Base-by-base conservation (phyloP, 495 filamentous ascomycete species). In the Lepraria neglecta region DNA sequence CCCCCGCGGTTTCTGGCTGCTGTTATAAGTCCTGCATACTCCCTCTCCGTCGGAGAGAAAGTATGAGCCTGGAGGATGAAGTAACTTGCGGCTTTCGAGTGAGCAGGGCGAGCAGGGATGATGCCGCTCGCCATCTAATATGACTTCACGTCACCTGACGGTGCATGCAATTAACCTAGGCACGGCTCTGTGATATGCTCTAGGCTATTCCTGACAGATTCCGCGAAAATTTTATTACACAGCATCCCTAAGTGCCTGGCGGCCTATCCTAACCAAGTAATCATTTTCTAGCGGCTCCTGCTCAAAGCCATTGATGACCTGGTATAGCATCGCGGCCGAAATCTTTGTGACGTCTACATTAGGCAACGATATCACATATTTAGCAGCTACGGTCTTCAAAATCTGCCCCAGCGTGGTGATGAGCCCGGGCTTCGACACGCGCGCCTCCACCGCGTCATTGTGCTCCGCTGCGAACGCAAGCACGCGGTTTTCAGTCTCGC, bases 271-370 rank as follows among this genome's bases (percentile, higher is more conserved):
- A 12, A 71, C 67, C 62, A 84, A 60, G 54, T 82, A 78, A 15
- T 67, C 67, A 68, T 76, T 78, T n/a, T 48, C 55, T 35, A 82
- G 61, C 28, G 76, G 73, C 17, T 82, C 75, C 64, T 76, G 77
- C 56, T 75, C 73, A 53, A 78, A 71, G 15, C 81, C 79, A 44
- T 77, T 61, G 1, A 78, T 38, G 27, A 70, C 71, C 60, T 78
- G 74, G 14, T 77, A 61, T 6, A 84, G 31, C 63, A 81, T 63
- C 7, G 78, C 70, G 10, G 77, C 77, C 2, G 76, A 69, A 15
- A 82, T 59, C 52, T 79, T 72, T 19, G 51, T 44, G 3, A 76
- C 61, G 6, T 68, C 35, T 6, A 82, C 60, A 10, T 68, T 74
- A 1, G 74, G 73, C 38, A 77, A 48, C 3, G 45, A 33, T 56